phyloP scores from a whole-genome alignment of 345 rosid genomes.

The Pistacia integerrima region DNA sequence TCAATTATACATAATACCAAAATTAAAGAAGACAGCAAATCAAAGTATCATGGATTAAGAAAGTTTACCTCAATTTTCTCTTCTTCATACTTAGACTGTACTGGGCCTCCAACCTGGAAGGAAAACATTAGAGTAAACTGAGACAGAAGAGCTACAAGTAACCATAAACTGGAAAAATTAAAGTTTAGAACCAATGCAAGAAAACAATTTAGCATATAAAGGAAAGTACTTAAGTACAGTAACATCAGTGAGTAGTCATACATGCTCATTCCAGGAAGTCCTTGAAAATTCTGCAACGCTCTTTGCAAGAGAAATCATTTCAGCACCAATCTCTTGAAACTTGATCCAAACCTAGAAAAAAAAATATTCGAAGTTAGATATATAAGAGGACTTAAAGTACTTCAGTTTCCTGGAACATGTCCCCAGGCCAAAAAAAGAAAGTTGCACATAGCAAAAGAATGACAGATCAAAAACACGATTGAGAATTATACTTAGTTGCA shows the following conservation, averaged over 20 bases:
- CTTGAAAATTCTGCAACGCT: constrained; percentile 64
- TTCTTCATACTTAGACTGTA: constrained; percentile 18
- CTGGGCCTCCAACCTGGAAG: constrained; percentile 33
- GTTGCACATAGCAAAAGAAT: not conserved
- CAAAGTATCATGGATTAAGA: not conserved
- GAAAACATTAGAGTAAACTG: constrained; percentile 1
- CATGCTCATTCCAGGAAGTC: constrained; percentile 55
- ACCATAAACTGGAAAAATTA: not conserved
- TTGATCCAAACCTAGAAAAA: constrained; percentile 67
- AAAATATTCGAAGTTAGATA: not conserved
- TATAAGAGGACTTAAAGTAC: constrained; percentile 8
- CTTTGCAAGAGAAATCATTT: constrained; percentile 68
- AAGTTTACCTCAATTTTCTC: constrained; percentile 42
- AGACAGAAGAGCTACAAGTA: not conserved
- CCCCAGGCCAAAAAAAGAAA: constrained; percentile 1
- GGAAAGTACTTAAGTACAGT: not conserved
- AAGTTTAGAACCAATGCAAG: constrained; percentile 1
- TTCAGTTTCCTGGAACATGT: not conserved
- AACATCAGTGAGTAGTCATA: constrained; percentile 31
- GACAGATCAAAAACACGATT: not conserved
- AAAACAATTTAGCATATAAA: not conserved
- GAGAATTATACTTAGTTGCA: not conserved
- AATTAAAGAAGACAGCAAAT: constrained; percentile 1
- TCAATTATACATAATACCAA: not conserved
- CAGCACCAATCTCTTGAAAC: constrained; percentile 64